phyloP scores from a whole-genome alignment of 2,329 filamentous ascomycete genomes.

The Zasmidium angulare region DNA sequence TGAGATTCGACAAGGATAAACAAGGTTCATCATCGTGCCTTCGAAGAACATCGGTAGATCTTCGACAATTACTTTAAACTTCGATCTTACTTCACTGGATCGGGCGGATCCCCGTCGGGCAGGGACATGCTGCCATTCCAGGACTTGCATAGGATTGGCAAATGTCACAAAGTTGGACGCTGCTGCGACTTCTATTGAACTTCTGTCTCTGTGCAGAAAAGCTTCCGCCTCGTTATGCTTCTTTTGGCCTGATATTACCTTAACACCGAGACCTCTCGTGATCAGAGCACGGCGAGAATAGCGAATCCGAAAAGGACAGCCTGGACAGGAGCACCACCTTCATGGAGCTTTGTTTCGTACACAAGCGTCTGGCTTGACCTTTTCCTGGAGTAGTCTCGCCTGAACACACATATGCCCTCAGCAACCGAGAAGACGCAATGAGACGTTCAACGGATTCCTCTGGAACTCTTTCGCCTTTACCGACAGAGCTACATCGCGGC shows the following conservation, averaged over 20 bases:
- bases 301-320: not conserved
- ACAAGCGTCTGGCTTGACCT: not conserved
- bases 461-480: conserved; percentile 19
- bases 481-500: conserved; percentile 19
- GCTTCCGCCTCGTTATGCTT: not conserved
- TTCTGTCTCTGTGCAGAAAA: not conserved
- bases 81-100: not conserved
- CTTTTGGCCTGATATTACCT: not conserved
- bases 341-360: not conserved
- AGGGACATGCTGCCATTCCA: not conserved
- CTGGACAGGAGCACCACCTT: not conserved
- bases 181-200: not conserved
- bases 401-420: no score
- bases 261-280: not conserved
- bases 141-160: not conserved
- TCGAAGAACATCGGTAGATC: not conserved
- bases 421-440: no score
- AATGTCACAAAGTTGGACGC: not conserved
- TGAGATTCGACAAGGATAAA: not conserved
- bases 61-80: not conserved
- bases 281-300: not conserved
- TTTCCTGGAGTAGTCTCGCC: no score
- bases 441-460: not conserved
- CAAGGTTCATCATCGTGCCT: not conserved
- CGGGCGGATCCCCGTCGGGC: not conserved